These are phyloP conservation scores for Aristolochia fimbriata DNA, from an alignment of 164 flowering plant genomes.

Conservation along the genomic window DNA sequence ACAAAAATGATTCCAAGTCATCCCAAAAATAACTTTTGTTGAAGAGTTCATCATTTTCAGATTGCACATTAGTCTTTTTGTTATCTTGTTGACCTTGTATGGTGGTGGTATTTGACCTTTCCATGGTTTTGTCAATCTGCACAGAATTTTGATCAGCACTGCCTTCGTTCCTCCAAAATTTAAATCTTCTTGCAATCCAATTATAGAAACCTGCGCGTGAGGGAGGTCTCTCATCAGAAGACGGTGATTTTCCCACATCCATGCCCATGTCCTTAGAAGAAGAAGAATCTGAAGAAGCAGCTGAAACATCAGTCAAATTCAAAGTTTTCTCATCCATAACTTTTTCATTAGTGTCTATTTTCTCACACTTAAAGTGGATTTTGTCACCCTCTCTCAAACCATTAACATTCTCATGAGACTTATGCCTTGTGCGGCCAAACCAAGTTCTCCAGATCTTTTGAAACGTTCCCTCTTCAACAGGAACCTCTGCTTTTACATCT, in stretches of 20 bases:
- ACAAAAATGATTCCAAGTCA: slow-evolving; percentile 42
- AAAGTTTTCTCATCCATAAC: slow-evolving; percentile 7
- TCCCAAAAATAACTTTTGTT: slow-evolving; percentile 44
- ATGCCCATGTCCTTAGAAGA: slow-evolving; percentile 9
- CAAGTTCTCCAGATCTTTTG: slow-evolving; percentile 29
- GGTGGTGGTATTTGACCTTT: neutral
- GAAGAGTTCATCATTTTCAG: slow-evolving; percentile 25
- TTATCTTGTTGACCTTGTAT: slow-evolving; percentile 3
- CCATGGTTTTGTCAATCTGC: slow-evolving; percentile 5
- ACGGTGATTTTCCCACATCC: neutral
- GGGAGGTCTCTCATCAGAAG: slow-evolving; percentile 9
- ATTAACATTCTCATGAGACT: slow-evolving; percentile 2
- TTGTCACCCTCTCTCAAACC: slow-evolving; percentile 2
- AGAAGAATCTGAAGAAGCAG: slow-evolving; percentile 5
- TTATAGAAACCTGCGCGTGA: slow-evolving; percentile 16
- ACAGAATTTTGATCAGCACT: slow-evolving; percentile 1
- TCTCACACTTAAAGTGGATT: slow-evolving; percentile 1
- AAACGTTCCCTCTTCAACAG: slow-evolving; percentile 27
- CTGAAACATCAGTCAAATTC: slow-evolving; percentile 1
- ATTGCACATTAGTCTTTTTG: slow-evolving; percentile 9
- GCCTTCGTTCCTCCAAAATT: slow-evolving; percentile 15
- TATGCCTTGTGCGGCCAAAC: slow-evolving; percentile 20
- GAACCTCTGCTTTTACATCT: neutral
- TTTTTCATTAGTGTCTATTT: slow-evolving; percentile 8
- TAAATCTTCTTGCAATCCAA: slow-evolving; percentile 25